Percentiles rank a stretch among this genome's conserved stretches.
These are phyloP conservation scores for Stephanodiscus triporus DNA, from an alignment of 108 stramenopile species.

Conservation along the genomic window DNA sequence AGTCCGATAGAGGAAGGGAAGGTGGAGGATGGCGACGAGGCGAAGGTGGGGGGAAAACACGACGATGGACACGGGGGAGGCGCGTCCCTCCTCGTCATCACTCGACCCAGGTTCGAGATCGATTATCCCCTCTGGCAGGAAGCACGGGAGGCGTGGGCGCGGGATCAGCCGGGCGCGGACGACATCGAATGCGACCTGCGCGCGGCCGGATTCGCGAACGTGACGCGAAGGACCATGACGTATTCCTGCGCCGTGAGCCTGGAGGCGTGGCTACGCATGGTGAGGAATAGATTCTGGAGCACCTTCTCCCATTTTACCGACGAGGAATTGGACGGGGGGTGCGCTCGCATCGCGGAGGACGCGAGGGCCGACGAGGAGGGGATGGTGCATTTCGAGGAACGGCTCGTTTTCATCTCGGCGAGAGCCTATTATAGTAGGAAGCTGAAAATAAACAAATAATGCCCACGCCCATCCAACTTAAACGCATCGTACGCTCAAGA, in stretches of 20 bases:
- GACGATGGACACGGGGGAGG: not conserved
- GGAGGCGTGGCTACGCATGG: constrained; percentile 57
- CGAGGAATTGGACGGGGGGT: constrained; percentile 57
- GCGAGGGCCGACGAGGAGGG: constrained; percentile 50
- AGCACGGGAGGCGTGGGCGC: constrained; percentile 61
- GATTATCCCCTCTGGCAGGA: constrained; percentile 76
- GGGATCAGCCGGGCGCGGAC: constrained; percentile 56
- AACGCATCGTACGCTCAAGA: no score
- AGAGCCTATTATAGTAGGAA: not conserved
- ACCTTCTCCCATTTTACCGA: constrained; percentile 71
- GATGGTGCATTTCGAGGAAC: constrained; percentile 66
- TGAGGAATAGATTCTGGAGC: constrained; percentile 67
- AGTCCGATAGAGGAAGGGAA: not conserved
- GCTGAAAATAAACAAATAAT: no score
- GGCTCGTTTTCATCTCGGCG: constrained; percentile 65
- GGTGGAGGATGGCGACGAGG: not conserved
- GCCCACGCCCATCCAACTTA: no score
- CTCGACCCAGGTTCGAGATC: constrained; percentile 64
- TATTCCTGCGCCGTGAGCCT: constrained; percentile 55
- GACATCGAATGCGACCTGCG: constrained; percentile 47
- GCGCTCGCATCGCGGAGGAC: constrained; percentile 30
- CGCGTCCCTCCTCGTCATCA: constrained; percentile 58
- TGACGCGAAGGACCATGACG: constrained; percentile 40
- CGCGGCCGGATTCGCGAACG: constrained; percentile 54
- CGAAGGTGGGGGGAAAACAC: constrained; percentile 14